Evolutionary conservation across 2,329 filamentous ascomycete species (phyloP), one percentile per base, ranked within the genome.

Genomic region (Botrytis deweyae): DNA sequence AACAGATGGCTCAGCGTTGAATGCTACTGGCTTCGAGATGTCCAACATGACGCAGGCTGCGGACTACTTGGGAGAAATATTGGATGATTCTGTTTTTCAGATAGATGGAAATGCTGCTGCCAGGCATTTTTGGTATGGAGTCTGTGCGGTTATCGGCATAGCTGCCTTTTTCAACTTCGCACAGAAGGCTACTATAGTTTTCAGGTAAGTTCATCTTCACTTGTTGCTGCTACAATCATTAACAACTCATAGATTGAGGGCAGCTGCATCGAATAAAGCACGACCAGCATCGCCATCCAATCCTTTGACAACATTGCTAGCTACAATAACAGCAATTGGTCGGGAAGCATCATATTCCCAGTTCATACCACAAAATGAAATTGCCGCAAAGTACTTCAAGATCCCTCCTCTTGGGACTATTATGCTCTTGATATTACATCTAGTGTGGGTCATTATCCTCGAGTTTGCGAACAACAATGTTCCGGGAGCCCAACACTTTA

Each of bases 51-150:
- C 81, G 0, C 81, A 83, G 73, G 82, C 82, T 8, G 73, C 77
- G 1, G 79, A 78, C 36, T 83, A 83, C 62, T 78, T 83, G 12
- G 77, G 74, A 10, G 77, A 82, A 14, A 77, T 84, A 29, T 77
- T 83, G 16, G 81, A 84, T 74, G 82, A 84, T 71, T 78, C 77
- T 10, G 75, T 79, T 33, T 80, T 84, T 46, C 80, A 82, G 65
- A 58, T 81, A 20, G 78, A 79, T 46, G 82, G 80, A 7, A 82
- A 83, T 71, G 77, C 77, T 44, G 81, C 82, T 72, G 82, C 83
- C 1, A 78, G 80, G 52, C 78, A 81, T 72, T 83, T 84, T 74
- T 84, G 82, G 83, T 83, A 82, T 70, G 83, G 82, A 4, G 77
- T 83, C 38, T 80, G 80, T 25, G 78, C 80, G 16, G 76, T 83